Evolutionary conservation across 129 eudicot species (phyloP), one percentile per base, ranked within the genome.

Genomic region (Arctium minus): DNA sequence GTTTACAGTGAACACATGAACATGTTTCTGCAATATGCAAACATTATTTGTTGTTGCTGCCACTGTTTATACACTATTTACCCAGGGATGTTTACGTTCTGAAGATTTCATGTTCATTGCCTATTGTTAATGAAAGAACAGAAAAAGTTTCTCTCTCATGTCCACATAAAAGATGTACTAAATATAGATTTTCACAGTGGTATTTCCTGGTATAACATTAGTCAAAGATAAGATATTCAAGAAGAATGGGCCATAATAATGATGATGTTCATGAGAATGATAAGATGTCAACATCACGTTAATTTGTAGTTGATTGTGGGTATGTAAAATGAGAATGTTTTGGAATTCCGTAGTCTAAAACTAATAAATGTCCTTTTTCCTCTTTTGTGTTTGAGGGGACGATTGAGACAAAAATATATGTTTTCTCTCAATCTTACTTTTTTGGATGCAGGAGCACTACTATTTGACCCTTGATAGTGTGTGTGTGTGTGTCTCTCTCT

Each of bases 1-100:
- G 73, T 15, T 60, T 18, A 56, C 40, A 83, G 53, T 56, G 7
- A 40, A 82, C 70, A 65, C 80, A 44, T 75, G 13, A 46, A 39
- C 48, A 32, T 67, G 62, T 78, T 72, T 75, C 64, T 13, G 74
- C 44, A 35, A 73, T 74, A 30, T 69, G 18, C 42, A 65, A 67
- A 70, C 36, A 17, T 83, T 39, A 44, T 42, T 67, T 39, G 7
- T 33, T 27, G 37, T 31, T 31, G 4, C 72, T 39, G 78, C 65
- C 36, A 29, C 1, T 70, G 70, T 44, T 76, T 70, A 4, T 77
- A 46, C 17, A 15, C 22, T 53, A 53, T 15, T 56, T 56, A 56
- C 8, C 67, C 27, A 56, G 22, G 67, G 67, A 56, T 56, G 67
- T 56, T 56, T 56, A 56, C 3, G n/a, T 17, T 56, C 67, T 56